phyloP scores from a whole-genome alignment of 805 yeast species.

The Yamadazyma olivae region DNA sequence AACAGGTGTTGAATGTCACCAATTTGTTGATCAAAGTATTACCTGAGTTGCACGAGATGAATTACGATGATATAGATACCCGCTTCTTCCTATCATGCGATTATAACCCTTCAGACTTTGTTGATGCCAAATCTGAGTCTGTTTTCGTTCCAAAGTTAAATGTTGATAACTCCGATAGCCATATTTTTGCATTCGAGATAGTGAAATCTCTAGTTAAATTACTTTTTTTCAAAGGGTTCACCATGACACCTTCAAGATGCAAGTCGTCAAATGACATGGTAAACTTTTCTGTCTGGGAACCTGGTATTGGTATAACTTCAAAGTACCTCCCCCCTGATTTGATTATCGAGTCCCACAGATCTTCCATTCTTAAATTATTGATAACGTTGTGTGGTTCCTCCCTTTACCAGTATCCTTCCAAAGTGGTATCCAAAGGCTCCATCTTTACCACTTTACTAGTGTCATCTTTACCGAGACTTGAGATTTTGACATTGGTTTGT shows the following conservation, averaged over 20 bases:
- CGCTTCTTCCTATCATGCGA: background rate
- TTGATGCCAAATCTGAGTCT: slow-evolving; percentile 1
- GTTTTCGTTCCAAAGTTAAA: too few species aligned
- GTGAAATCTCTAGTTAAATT: slow-evolving; percentile 33
- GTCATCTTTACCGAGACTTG: slow-evolving; percentile 46
- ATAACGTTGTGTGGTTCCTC: slow-evolving; percentile 59
- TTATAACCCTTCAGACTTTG: slow-evolving; percentile 4
- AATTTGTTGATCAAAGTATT: slow-evolving; percentile 61
- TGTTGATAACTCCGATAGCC: too few species aligned
- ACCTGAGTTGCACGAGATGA: slow-evolving; percentile 42
- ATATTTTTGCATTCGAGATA: too few species aligned
- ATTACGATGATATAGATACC: background rate
- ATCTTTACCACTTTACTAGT: slow-evolving; percentile 57
- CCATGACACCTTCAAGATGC: slow-evolving; percentile 18
- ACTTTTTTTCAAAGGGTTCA: slow-evolving; percentile 57
- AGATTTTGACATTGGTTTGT: slow-evolving; percentile 52
- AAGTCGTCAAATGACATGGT: slow-evolving; percentile 1
- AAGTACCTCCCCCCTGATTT: slow-evolving; percentile 23
- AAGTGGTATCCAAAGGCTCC: slow-evolving; percentile 52
- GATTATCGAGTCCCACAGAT: slow-evolving; percentile 56
- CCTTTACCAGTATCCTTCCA: slow-evolving; percentile 47
- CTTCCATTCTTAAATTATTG: slow-evolving; percentile 63
- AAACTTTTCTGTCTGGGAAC: slow-evolving; percentile 59
- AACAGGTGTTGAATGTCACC: slow-evolving; percentile 54
- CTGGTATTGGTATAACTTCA: slow-evolving; percentile 62